Percentiles rank a stretch among this genome's conserved stretches.
Conservation (phyloP, 306 rosid species). For the Vachellia collinsii region DNA sequence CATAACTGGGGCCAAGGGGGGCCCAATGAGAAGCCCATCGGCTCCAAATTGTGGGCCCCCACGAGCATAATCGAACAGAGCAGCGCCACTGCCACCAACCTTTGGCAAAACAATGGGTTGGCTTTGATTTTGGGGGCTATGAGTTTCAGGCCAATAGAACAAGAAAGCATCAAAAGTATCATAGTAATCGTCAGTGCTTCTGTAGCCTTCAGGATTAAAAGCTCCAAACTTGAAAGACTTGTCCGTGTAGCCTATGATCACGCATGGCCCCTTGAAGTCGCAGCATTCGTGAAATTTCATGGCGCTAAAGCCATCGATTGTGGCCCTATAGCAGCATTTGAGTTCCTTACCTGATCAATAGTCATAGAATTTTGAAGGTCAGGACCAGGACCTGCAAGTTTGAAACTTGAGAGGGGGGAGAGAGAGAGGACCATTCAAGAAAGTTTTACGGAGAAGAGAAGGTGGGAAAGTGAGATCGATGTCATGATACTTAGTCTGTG, state of each 20-base stretch:
- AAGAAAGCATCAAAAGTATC: conserved; percentile 88
- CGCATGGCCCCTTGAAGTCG: conserved; percentile 93
- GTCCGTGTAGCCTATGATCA: conserved; percentile 81
- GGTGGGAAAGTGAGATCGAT: conserved; percentile 76
- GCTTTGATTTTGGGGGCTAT: not conserved
- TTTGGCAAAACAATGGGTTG: conserved; percentile 48
- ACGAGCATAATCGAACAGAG: conserved; percentile 56
- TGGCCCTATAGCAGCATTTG: conserved; percentile 85
- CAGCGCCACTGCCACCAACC: conserved; percentile 57
- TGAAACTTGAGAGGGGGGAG: conserved; percentile 3
- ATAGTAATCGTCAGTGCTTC: conserved; percentile 93
- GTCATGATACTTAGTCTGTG: conserved; percentile 69
- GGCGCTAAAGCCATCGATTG: conserved; percentile 83
- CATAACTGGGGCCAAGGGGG: conserved; percentile 57
- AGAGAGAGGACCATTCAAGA: conserved; percentile 60
- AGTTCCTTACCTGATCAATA: conserved; percentile 72
- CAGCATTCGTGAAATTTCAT: conserved; percentile 71
- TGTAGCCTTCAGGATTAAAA: conserved; percentile 89
- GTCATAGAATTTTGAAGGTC: not conserved
- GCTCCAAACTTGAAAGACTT: conserved; percentile 92
- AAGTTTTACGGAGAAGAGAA: conserved; percentile 68
- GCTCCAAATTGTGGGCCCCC: conserved; percentile 94
- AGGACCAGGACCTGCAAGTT: not conserved
- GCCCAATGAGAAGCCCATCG: conserved; percentile 70
- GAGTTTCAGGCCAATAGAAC: conserved; percentile 49